A percentile compares a stretch with the other conserved stretches of the same genome.
Evolutionary conservation across 2,329 filamentous ascomycete genomes (phyloP).

Genomic region (Aspergillus sp.): DNA sequence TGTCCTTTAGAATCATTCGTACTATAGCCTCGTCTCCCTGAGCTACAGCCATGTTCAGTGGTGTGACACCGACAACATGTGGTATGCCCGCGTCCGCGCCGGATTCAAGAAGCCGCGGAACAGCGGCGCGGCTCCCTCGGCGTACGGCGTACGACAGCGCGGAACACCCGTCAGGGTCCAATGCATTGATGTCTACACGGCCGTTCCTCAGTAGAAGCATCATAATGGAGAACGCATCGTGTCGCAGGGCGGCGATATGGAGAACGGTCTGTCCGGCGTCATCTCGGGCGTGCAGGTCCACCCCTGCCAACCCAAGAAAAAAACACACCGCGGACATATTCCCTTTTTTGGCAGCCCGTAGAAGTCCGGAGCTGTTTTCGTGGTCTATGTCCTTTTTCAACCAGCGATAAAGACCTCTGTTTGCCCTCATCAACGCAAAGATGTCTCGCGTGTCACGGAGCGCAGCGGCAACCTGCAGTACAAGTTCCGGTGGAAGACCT

Average conservation of each 20-base stretch:
- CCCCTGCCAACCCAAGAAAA: constrained; percentile 2
- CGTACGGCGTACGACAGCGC: background rate
- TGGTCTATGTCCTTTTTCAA: background rate
- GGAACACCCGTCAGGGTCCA: background rate
- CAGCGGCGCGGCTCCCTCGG: too few relatives aligned
- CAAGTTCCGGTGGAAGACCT: background rate
- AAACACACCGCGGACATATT: constrained; percentile 1
- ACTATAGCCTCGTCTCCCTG: too few relatives aligned
- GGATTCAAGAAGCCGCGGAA: too few relatives aligned
- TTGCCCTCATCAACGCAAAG: background rate
- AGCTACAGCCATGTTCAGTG: too few relatives aligned
- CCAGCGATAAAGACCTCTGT: background rate
- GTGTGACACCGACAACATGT: too few relatives aligned
- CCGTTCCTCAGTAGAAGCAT: constrained; percentile 2
- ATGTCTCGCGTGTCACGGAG: background rate
- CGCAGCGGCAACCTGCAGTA: background rate
- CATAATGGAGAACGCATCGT: background rate
- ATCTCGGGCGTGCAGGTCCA: constrained; percentile 3
- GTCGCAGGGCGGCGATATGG: background rate
- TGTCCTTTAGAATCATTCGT: too few relatives aligned
- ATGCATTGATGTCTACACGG: constrained; percentile 2
- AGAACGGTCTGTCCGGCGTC: constrained; percentile 1
- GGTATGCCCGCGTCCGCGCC: too few relatives aligned
- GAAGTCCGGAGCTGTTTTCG: constrained; percentile 2
- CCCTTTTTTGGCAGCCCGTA: background rate